Percentiles rank a stretch among this genome's conserved stretches.
Conservation (phyloP, 106 monocot species). For the Platanthera zijinensis region DNA sequence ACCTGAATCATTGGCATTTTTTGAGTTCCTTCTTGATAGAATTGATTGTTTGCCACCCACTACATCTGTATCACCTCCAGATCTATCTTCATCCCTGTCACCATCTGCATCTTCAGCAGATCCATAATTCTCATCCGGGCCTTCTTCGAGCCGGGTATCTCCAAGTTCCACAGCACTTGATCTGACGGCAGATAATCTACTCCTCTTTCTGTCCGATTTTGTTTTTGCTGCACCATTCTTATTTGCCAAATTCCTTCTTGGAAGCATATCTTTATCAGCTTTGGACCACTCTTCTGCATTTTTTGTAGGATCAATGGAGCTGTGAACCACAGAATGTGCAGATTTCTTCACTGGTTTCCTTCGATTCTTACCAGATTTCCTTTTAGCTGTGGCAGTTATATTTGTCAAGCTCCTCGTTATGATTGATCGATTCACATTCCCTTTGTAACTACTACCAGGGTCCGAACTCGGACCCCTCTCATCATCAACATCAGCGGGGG, state of each 20-base stretch:
- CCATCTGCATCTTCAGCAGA: constrained; percentile 2
- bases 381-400: neutral
- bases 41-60: constrained; percentile 12
- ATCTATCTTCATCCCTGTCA: neutral
- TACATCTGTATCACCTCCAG: neutral
- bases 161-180: neutral
- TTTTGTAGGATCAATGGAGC: neutral
- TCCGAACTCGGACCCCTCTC: neutral
- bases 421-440: constrained; percentile 1
- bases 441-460: neutral
- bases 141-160: neutral
- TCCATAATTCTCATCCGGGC: constrained; percentile 1
- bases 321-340: constrained; percentile 18
- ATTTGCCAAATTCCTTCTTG: neutral
- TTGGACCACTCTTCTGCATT: neutral
- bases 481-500: constrained; percentile 20
- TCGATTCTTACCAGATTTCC: constrained; percentile 33
- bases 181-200: constrained; percentile 1
- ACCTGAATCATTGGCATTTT: neutral
- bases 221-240: neutral
- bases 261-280: constrained; percentile 10
- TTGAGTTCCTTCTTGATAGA: constrained; percentile 10
- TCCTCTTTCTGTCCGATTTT: constrained; percentile 15
- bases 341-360: constrained; percentile 18
- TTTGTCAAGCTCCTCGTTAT: neutral